A percentile compares a stretch with the other conserved stretches of the same genome.
Conservation (phyloP, 305 asterid genomes). For the Lippia alba region DNA sequence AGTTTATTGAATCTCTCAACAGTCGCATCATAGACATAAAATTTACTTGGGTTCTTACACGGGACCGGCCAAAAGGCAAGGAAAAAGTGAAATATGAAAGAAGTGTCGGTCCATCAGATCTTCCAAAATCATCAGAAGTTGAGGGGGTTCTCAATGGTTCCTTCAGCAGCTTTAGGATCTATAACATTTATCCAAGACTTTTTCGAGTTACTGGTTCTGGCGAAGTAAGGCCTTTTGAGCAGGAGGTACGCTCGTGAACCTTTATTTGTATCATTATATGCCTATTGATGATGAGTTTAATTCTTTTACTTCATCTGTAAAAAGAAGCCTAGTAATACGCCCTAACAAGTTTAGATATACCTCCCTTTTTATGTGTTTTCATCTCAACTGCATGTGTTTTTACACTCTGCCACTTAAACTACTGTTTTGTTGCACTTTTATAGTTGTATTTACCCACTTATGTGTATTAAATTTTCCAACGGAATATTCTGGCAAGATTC, state of each 20-base stretch:
- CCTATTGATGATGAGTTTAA: not conserved
- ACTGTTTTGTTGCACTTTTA: not conserved
- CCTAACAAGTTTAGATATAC: not conserved
- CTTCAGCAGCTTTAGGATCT: constrained; percentile 69
- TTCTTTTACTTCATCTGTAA: constrained; percentile 10
- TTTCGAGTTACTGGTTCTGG: constrained; percentile 97
- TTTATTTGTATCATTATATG: constrained; percentile 2
- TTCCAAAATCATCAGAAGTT: constrained; percentile 75
- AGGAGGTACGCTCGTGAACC: constrained; percentile 57
- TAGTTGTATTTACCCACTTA: not conserved
- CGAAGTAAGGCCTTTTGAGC: constrained; percentile 87
- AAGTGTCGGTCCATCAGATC: constrained; percentile 61
- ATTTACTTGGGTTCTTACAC: constrained; percentile 84
- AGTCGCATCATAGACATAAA: constrained; percentile 61
- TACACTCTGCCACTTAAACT: not conserved
- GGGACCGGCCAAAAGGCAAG: constrained; percentile 96
- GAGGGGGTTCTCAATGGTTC: constrained; percentile 81
- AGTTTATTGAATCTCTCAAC: constrained; percentile 62
- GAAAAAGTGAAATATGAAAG: constrained; percentile 86
- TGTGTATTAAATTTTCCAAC: not conserved
- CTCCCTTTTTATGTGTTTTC: not conserved
- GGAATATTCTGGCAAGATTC: not conserved
- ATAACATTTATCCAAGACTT: constrained; percentile 73
- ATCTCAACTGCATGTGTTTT: not conserved
- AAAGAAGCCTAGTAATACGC: constrained; percentile 3